Conservation (phyloP, 106 monocot species). For the Acanthochlamys bracteata region DNA sequence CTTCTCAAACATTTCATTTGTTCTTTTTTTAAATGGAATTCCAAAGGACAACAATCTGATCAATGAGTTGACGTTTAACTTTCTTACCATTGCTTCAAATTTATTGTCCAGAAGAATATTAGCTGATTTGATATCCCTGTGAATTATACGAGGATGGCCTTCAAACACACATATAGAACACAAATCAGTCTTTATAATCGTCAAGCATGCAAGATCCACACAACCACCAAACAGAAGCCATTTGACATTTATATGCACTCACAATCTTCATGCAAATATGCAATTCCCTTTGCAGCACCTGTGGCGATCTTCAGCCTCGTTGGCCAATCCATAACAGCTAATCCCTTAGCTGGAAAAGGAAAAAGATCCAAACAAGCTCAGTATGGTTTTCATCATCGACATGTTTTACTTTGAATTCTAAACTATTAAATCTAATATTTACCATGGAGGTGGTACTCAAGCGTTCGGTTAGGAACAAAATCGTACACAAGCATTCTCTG, state of each 20-base stretch:
- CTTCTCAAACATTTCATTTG: no score
- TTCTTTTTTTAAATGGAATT: no score
- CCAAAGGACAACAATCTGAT: no score
- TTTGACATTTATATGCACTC: slow-evolving; percentile 8
- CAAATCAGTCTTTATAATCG: no score
- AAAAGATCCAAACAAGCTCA: no score
- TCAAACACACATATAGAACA: slow-evolving; percentile 11
- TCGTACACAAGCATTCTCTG: slow-evolving; percentile 84
- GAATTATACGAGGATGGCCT: slow-evolving; percentile 91
- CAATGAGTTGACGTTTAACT: no score
- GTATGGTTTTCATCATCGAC: no score
- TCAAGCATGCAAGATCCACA: background rate
- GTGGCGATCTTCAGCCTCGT: slow-evolving; percentile 76
- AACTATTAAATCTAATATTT: no score
- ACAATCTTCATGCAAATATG: slow-evolving; percentile 95
- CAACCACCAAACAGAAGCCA: background rate
- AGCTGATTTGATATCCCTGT: slow-evolving; percentile 84
- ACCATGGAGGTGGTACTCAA: slow-evolving; percentile 89
- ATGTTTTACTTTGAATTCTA: no score
- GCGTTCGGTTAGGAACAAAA: slow-evolving; percentile 78
- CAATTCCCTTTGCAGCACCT: slow-evolving; percentile 78
- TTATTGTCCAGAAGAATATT: slow-evolving; percentile 75
- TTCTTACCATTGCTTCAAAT: slow-evolving; percentile 71
- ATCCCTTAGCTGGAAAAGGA: slow-evolving; percentile 38
- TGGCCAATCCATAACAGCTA: slow-evolving; percentile 61